Base-by-base conservation (phyloP, 768 basidiomycete genomes). In the Auricularia heimuer region DNA sequence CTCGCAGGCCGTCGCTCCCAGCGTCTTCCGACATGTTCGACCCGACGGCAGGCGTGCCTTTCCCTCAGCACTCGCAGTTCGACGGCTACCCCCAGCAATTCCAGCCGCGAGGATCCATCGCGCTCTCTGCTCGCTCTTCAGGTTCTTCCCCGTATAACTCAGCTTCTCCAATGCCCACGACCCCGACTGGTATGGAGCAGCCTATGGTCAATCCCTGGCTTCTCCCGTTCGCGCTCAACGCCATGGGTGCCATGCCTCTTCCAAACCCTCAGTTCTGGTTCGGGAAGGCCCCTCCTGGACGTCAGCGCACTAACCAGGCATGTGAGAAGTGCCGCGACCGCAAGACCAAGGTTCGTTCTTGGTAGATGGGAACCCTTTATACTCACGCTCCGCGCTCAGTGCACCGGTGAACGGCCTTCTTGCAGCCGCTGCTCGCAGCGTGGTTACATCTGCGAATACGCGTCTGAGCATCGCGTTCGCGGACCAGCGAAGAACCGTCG, bases 301-400 rank as follows among this genome's bases (percentile, higher is more conserved):
- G 47, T 18, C 47, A 82, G 37, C 81, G 88, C 62, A 90, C 89
- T 0, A 83, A 85, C 0, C 88, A 89, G 70, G 88, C 88, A 3
- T 90, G 88, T 74, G 85, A 89, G 70, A 87, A 87, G 71, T 90
- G 89, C 72, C 81, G 89, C 14, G 79, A 78, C 0, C 76, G 88
- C 62, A 91, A 90, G 73, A 88, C 86, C 36, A 91, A 90, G 80
- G 88, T 89, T 68, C 45, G 75, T 36, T 7, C 42, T 18, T 12
- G 42, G 42, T 29, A 33, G 45, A 45, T 34, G 10, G 24, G 4
- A 35, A 35, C 34, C 37, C 7, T 42, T 61, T 42, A 37, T 62
- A 29, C 14, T 36, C 34, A 62, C 16, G 7, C 37, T 34, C 45
- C 39, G 21, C 54, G 21, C 67, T 56, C 71, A 89, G 86, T 90